Evolutionary conservation across 2,329 filamentous ascomycete genomes (phyloP).

Genomic region (Teratosphaeria gauchensis): DNA sequence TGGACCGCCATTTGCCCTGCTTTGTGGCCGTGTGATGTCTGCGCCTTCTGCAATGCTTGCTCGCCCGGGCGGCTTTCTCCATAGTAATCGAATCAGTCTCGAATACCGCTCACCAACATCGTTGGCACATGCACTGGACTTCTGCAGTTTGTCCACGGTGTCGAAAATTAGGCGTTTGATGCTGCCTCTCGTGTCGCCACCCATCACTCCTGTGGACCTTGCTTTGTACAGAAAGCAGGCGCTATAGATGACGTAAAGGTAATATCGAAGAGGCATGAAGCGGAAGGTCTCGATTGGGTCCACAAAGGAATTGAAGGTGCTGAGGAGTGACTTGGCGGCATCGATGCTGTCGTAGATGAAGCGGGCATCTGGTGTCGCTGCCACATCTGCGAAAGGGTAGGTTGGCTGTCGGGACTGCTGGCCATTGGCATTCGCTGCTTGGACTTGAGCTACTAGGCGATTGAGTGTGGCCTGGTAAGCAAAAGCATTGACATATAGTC

Average conservation of each 20-base stretch:
- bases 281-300: conserved; percentile 50
- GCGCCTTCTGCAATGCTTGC: conserved; percentile 12
- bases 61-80: conserved; percentile 35
- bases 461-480: conserved; percentile 40
- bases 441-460: conserved; percentile 13
- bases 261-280: conserved; percentile 56
- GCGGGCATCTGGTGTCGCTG: conserved; percentile 51
- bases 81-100: conserved; percentile 50
- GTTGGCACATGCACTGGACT: conserved; percentile 48
- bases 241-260: conserved; percentile 53
- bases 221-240: conserved; percentile 58
- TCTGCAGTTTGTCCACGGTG: conserved; percentile 50
- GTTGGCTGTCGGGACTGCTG: conserved; percentile 11
- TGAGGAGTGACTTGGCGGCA: conserved; percentile 52
- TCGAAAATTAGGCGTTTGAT: conserved; percentile 49
- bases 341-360: conserved; percentile 60
- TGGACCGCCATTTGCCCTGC: conserved; percentile 4
- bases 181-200: conserved; percentile 43
- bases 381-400: conserved; percentile 31
- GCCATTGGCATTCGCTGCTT: conserved; percentile 18
- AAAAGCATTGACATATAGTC: conserved; percentile 58
- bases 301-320: conserved; percentile 50
- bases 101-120: conserved; percentile 54
- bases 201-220: conserved; percentile 50
- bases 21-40: conserved; percentile 11